Conservation (phyloP, 1,139 yeast genomes). For the Kurtzmaniella quercitrusa region DNA sequence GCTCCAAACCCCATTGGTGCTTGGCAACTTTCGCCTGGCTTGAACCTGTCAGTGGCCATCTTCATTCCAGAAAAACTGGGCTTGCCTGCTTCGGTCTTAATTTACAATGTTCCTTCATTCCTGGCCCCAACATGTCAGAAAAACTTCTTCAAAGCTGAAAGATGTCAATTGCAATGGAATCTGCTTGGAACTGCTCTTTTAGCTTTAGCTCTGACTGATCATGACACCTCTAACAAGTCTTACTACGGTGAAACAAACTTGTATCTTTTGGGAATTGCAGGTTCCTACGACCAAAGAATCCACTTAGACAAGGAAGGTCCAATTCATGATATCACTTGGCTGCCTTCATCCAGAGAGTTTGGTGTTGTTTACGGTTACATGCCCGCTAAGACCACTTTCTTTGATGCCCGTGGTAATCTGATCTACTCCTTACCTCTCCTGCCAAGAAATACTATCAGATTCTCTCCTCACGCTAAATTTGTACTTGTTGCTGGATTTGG, state of each 20-base stretch:
- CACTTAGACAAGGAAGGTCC: constrained; percentile 91
- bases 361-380: constrained; percentile 96
- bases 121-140: constrained; percentile 80
- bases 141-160: constrained; percentile 92
- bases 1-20: constrained; percentile 54
- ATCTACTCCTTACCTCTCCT: constrained; percentile 82
- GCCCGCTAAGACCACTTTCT: constrained; percentile 96
- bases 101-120: constrained; percentile 75
- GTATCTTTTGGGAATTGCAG: constrained; percentile 87
- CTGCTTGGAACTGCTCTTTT: constrained; percentile 88
- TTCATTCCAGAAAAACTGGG: constrained; percentile 83
- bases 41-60: constrained; percentile 86
- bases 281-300: constrained; percentile 86
- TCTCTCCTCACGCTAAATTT: constrained; percentile 92
- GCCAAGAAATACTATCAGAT: constrained; percentile 84
- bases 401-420: constrained; percentile 89
- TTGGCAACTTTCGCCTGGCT: constrained; percentile 76
- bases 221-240: constrained; percentile 88
- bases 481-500: constrained; percentile 97
- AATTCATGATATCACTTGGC: constrained; percentile 96
- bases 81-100: constrained; percentile 83
- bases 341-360: constrained; percentile 93
- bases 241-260: constrained; percentile 96
- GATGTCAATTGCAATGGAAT: constrained; percentile 92
- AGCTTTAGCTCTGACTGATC: constrained; percentile 93